Base-by-base conservation (phyloP, 2,329 filamentous ascomycete species). In the Tolypocladium tundrense region DNA sequence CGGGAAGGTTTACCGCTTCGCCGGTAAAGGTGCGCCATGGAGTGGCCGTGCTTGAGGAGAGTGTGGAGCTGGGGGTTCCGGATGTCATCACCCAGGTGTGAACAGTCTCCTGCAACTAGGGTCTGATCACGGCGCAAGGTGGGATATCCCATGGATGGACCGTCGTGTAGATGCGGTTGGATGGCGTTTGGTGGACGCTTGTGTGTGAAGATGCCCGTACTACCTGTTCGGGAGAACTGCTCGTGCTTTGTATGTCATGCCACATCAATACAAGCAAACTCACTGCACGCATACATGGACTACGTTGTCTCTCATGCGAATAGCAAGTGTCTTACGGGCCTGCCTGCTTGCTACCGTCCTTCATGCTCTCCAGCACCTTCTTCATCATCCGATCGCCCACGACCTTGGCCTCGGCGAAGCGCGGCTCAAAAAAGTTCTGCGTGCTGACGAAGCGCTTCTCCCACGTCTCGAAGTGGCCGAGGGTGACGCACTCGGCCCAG, bases 311-410 rank as follows among this genome's bases (percentile, higher is more conserved):
- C 14, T 48, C 14, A 50, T n/a, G 19, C 3, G 27, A 19, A 5
- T n/a, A 4, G 8, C 27, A 16, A 19, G 19, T 37, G 31, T 37
- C 16, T 19, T 24, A 33, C 10, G 24, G 31, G 6, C 11, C 37
- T 41, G 21, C 27, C 48, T 55, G 35, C 54, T 62, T 27, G 21
- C 43, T 57, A 13, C 60, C 62, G 48, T 75, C 71, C 67, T 72
- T 75, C 31, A 87, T 88, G 72, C 90, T 93, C 75, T 93, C 89
- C 64, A 97, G 75, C 66, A 99, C 94, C 51, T 91, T 94, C 78
- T 88, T 91, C 73, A 99, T 95, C 94, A 99, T 99, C 70, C 92
- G 88, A 70, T 97, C 96, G 3, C 94, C 94, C 42, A 99, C 78
- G 65, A 87, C 85, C 56, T 87, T 90, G 7, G 94, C 94, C 69